Evolutionary conservation across 306 rosid species (phyloP).

Genomic region (Corylus heterophylla): DNA sequence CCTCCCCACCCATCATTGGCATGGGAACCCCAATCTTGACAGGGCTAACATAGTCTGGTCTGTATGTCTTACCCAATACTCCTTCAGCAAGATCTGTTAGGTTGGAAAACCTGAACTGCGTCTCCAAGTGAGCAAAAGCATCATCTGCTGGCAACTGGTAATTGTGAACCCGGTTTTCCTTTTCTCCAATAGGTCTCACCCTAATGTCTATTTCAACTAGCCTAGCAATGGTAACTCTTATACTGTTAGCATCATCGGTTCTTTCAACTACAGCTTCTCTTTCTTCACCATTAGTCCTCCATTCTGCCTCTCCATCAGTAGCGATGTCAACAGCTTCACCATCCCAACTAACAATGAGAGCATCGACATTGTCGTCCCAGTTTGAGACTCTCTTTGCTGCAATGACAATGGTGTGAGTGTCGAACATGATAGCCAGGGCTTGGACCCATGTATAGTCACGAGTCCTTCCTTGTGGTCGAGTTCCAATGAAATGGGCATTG

Average conservation of each 20-base stretch:
- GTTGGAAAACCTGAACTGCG: too few species aligned
- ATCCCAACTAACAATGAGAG: conserved; percentile 65
- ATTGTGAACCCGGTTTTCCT: conserved; percentile 71
- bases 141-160: conserved; percentile 60
- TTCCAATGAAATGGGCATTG: conserved; percentile 78
- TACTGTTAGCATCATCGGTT: too few species aligned
- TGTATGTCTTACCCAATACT: too few species aligned
- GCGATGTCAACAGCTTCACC: conserved; percentile 46
- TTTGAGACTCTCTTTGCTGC: conserved; percentile 62
- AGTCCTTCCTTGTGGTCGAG: conserved; percentile 70
- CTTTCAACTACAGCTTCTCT: too few species aligned
- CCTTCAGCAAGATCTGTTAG: too few species aligned
- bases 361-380: conserved; percentile 60
- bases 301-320: conserved; percentile 51
- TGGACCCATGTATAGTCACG: conserved; percentile 89
- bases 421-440: conserved; percentile 66
- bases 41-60: too few species aligned
- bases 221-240: too few species aligned
- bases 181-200: conserved; percentile 61
- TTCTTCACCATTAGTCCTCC: too few species aligned
- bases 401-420: conserved; percentile 63
- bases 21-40: conserved; percentile 69
- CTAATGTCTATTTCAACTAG: too few species aligned
- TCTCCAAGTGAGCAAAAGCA: conserved; percentile 71
- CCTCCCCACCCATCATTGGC: conserved; percentile 86